Base-by-base conservation (phyloP, 306 rosid genomes). In the Bauhinia variegata region DNA sequence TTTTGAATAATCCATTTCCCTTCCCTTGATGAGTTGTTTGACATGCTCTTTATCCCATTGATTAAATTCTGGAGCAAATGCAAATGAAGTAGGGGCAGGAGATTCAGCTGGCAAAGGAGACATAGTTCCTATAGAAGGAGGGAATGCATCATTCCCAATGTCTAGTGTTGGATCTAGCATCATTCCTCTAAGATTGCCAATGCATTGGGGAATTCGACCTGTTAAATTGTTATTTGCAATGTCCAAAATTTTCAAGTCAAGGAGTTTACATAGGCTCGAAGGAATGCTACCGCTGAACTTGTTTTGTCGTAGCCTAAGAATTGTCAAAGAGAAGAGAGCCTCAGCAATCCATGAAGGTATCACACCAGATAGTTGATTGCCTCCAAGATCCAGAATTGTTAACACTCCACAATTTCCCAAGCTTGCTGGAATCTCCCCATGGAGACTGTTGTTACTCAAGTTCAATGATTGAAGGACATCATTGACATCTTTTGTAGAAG, bases 301-400 rank as follows among this genome's bases (percentile, higher is more conserved):
- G 65, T 68, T 68, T 33, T 33, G 9, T 4, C 57, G 28, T 2
- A 68, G 10, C 4, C 37, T 68, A 12, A 68, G 74, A 56, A 68
- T 18, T 6, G 43, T 61, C 3, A 68, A 18, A 4, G 23, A 9
- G 18, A 37, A 36, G 44, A 46, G 39, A 4, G 11, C 46, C 55
- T 56, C 3, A 1, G 4, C 4, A 0, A 0, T 55, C 71, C 71
- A 66, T 36, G 61, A 51, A 17, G 71, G 52, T 14, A 66, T 50
- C 0, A 0, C 5, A 0, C 71, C 61, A 11, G 61, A 66, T 12
- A 51, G 0, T 38, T 66, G 11, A 18, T 62, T 76, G 5, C 15
- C 9, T 2, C 57, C 34, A 55, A 66, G 57, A 61, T 66, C 8
- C 15, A 60, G 42, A 2, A 0, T 0, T 0, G 1, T 0, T 8